A percentile compares a stretch with the other conserved stretches of the same genome.
phyloP scores from a whole-genome alignment of 371 early-diverging fungal genomes.

The Mortierella sp. region DNA sequence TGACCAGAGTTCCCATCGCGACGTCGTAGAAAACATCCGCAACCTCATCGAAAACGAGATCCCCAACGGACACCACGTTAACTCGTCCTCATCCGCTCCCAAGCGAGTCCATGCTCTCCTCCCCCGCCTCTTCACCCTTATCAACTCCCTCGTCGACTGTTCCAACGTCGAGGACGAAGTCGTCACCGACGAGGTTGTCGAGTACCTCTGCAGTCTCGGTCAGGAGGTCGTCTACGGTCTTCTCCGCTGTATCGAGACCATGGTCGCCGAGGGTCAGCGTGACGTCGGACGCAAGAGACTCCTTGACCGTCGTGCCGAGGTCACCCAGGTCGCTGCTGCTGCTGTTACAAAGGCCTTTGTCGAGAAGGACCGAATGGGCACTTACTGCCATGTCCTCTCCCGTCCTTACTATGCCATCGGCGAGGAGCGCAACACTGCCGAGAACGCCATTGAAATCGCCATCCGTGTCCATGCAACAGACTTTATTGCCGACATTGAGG shows the following conservation, averaged over 20 bases:
- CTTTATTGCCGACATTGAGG: slow-evolving; percentile 57
- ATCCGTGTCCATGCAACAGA: slow-evolving; percentile 58
- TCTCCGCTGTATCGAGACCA: slow-evolving; percentile 50
- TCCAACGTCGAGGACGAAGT: slow-evolving; percentile 47
- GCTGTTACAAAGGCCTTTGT: slow-evolving; percentile 49
- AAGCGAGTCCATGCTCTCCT: slow-evolving; percentile 48
- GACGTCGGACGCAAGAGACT: slow-evolving; percentile 49
- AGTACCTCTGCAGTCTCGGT: slow-evolving; percentile 43
- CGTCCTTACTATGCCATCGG: slow-evolving; percentile 37
- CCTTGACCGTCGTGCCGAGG: slow-evolving; percentile 39
- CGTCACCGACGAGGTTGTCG: slow-evolving; percentile 49
- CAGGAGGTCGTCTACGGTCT: slow-evolving; percentile 54
- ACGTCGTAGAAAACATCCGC: slow-evolving; percentile 33
- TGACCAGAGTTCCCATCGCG: neutral
- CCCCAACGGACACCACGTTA: slow-evolving; percentile 43
- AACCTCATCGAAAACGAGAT: slow-evolving; percentile 51
- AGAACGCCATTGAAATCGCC: slow-evolving; percentile 57
- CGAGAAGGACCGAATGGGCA: slow-evolving; percentile 47
- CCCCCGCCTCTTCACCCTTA: slow-evolving; percentile 44
- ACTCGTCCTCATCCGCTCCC: slow-evolving; percentile 31
- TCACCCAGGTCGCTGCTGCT: slow-evolving; percentile 44
- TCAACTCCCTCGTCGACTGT: slow-evolving; percentile 49
- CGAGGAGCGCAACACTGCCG: slow-evolving; percentile 51
- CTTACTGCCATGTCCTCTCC: slow-evolving; percentile 53
- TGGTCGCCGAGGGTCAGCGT: slow-evolving; percentile 31